These are phyloP conservation scores for Russula virescens DNA, from an alignment of 768 basidiomycete genomes.

Conservation along the genomic window DNA sequence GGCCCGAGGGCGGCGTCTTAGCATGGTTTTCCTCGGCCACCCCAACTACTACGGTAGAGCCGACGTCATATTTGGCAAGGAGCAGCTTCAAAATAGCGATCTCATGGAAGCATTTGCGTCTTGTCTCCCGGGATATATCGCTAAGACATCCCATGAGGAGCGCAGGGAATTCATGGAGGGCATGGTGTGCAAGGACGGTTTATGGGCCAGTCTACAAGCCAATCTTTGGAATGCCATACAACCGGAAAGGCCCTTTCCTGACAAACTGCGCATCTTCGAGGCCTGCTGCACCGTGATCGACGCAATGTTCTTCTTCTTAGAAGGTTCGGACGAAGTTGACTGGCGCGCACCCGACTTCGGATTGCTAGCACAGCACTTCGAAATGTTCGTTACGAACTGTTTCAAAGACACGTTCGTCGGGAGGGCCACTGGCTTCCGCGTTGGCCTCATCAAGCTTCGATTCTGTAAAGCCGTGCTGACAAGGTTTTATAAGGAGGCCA, in stretches of 20 bases:
- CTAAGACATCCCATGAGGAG: neutral
- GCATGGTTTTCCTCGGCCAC: neutral
- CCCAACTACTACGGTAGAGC: constrained; percentile 1
- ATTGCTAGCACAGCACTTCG: constrained; percentile 1
- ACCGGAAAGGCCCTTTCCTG: neutral
- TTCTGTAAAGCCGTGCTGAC: constrained; percentile 1
- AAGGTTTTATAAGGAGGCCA: neutral
- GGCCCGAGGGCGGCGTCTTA: neutral
- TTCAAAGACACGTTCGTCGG: constrained; percentile 5
- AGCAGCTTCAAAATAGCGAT: neutral
- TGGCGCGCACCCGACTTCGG: constrained; percentile 12
- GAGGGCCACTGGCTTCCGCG: neutral
- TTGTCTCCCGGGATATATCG: constrained; percentile 5
- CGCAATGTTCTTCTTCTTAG: neutral
- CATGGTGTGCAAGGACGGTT: neutral
- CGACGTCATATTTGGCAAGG: constrained; percentile 8
- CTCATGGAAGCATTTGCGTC: constrained; percentile 1
- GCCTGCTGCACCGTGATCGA: constrained; percentile 4
- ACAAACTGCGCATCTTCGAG: constrained; percentile 2
- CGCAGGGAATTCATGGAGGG: neutral
- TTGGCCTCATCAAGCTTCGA: neutral
- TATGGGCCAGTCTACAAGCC: constrained; percentile 6
- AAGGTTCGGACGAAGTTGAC: neutral
- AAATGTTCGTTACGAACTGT: neutral
- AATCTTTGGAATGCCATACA: neutral